A percentile compares a stretch with the other conserved stretches of the same genome.
Evolutionary conservation across 345 rosid genomes (phyloP).

Genomic region (Camelina neglecta): DNA sequence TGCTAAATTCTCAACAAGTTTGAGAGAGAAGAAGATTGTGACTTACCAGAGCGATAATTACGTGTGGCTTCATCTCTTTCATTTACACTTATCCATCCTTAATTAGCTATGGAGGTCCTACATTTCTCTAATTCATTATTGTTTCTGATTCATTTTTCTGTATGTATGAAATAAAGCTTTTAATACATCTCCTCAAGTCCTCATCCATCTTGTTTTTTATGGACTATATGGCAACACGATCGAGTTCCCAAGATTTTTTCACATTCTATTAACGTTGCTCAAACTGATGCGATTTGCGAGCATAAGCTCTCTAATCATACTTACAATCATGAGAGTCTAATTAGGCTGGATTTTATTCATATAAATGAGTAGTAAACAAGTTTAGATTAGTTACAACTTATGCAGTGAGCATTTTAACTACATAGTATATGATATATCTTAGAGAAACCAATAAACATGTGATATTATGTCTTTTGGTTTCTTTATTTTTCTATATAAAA

Average conservation of each 20-base stretch:
- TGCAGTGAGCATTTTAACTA: slow-evolving; percentile 31
- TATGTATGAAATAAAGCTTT: slow-evolving; percentile 22
- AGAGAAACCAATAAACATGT: slow-evolving; percentile 27
- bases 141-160: slow-evolving; percentile 29
- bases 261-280: slow-evolving; percentile 17
- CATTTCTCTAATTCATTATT: slow-evolving; percentile 27
- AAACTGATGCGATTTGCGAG: slow-evolving; percentile 29
- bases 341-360: slow-evolving; percentile 14
- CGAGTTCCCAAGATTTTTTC: neutral
- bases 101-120: slow-evolving; percentile 29
- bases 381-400: slow-evolving; percentile 44
- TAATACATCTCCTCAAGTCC: neutral
- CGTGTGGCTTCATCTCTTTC: slow-evolving; percentile 37
- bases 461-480: slow-evolving; percentile 31
- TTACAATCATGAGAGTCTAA: neutral
- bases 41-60: slow-evolving; percentile 24
- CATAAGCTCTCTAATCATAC: slow-evolving; percentile 4
- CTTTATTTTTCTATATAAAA: slow-evolving; percentile 40
- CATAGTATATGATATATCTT: slow-evolving; percentile 12
- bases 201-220: slow-evolving; percentile 30
- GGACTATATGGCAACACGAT: slow-evolving; percentile 27
- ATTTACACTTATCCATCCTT: slow-evolving; percentile 30
- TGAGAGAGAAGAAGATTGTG: slow-evolving; percentile 22
- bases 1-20: slow-evolving; percentile 9
- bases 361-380: slow-evolving; percentile 22